Conservation (phyloP, 2,329 filamentous ascomycete species). For the Fusarium haematococcum region DNA sequence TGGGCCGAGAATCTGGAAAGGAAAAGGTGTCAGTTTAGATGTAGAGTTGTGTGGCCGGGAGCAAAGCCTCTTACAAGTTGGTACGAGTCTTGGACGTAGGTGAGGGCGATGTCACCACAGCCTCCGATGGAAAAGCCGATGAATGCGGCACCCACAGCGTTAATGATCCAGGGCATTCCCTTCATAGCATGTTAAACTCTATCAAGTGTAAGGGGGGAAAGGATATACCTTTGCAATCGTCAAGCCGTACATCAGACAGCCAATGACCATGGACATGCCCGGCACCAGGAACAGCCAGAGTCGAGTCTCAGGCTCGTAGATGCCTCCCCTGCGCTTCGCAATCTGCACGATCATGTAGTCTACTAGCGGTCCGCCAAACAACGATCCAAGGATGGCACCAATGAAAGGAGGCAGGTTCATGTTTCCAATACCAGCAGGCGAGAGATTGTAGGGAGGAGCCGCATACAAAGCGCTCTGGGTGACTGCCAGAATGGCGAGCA, state of each 20-base stretch:
- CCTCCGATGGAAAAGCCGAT: slow-evolving; percentile 36
- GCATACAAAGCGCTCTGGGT: slow-evolving; percentile 20
- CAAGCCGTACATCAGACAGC: slow-evolving; percentile 34
- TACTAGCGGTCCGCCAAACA: slow-evolving; percentile 22
- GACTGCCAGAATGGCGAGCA: slow-evolving; percentile 33
- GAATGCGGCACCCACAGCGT: slow-evolving; percentile 29
- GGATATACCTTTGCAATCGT: slow-evolving; percentile 23
- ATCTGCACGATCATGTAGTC: slow-evolving; percentile 31
- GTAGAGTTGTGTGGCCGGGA: accelerated
- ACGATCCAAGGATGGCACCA: slow-evolving; percentile 13
- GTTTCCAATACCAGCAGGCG: slow-evolving; percentile 23
- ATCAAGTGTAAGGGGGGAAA: background rate
- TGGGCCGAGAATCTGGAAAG: slow-evolving; percentile 19
- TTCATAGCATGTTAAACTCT: background rate
- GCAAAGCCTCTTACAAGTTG: slow-evolving; percentile 6
- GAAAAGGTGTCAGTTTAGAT: background rate
- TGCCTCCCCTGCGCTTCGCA: slow-evolving; percentile 22
- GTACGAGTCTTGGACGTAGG: slow-evolving; percentile 35
- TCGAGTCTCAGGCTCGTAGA: slow-evolving; percentile 35
- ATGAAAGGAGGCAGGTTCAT: slow-evolving; percentile 38
- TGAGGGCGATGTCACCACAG: slow-evolving; percentile 30
- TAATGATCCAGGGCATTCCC: slow-evolving; percentile 38
- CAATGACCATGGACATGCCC: slow-evolving; percentile 25
- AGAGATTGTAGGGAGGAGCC: slow-evolving; percentile 26
- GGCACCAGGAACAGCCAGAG: slow-evolving; percentile 32